Base-by-base conservation (phyloP, 164 flowering plant genomes). In the Echeveria elegans region DNA sequence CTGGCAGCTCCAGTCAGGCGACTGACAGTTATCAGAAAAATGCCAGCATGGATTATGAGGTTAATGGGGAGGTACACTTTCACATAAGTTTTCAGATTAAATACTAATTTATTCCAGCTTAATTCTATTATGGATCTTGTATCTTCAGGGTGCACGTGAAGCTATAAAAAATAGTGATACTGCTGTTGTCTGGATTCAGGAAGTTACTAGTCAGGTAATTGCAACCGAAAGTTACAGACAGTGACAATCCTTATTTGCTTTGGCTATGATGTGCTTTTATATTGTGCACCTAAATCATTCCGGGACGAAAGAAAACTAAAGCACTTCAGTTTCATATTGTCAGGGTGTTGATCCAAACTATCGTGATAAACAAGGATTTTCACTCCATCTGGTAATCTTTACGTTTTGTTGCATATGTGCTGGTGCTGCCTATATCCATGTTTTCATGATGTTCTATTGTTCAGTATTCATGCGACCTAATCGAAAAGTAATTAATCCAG, bases 301-400 rank as follows among this genome's bases (percentile, higher is more conserved):
- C 19, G 29, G 26, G 5, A 56, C 5, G 26, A 29, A 30, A 18
- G n/a, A n/a, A n/a, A 10, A 45, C 21, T 31, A 7, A 47, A 66
- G 28, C 43, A 47, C 60, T 45, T 26, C 26, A 21, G 56, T 23
- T 2, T 66, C 41, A 40, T 31, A 41, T 69, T 59, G 68, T 40
- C 82, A 91, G 99, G 97, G 99, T 48, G 97, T 92, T 69, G 97
- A 92, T 80, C 89, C 97, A 69, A 95, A 92, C 74, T 92, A 87
- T 74, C 78, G 80, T 74, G 99, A 95, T 86, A 95, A 82, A 72
- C 97, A 89, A 81, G 97, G 97, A 61, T 70, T 84, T 61, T 92
- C 96, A 45, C 71, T 95, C 75, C 97, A 95, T 78, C 73, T 95
- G 92, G 99, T 95, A 87, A 67, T 6, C 24, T 36, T 48, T 30